Evolutionary conservation across 2,329 filamentous ascomycete species (phyloP).

Genomic region (Dryadomyces sulphureus): DNA sequence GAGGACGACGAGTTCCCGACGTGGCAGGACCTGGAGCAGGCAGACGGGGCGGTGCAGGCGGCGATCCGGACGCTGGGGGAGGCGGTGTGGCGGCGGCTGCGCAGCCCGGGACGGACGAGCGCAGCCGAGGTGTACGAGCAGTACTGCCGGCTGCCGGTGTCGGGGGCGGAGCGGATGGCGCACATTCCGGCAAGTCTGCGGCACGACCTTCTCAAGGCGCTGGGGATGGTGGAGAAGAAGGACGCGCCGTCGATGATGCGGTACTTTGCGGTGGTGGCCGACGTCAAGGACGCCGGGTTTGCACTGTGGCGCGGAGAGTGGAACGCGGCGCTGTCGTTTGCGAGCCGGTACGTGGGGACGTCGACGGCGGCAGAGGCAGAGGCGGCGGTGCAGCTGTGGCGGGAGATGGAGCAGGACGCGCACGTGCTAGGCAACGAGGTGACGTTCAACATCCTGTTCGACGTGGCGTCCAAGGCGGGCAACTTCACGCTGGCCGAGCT

Average conservation of each 20-base stretch:
- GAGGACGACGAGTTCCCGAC: conserved; percentile 33
- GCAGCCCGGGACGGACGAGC: conserved; percentile 24
- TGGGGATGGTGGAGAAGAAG: conserved; percentile 48
- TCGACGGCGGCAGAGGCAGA: conserved; percentile 46
- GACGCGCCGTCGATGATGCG: conserved; percentile 53
- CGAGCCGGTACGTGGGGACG: conserved; percentile 51
- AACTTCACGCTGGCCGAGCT: conserved; percentile 76
- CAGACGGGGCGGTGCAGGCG: conserved; percentile 20
- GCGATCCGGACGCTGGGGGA: conserved; percentile 23
- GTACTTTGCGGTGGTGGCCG: conserved; percentile 71
- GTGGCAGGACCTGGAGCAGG: conserved; percentile 22
- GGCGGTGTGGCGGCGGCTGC: conserved; percentile 26
- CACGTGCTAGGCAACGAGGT: conserved; percentile 52
- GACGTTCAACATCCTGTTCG: conserved; percentile 91
- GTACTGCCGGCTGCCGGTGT: conserved; percentile 32
- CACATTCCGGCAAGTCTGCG: conserved; percentile 36
- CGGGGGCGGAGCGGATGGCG: conserved; percentile 29
- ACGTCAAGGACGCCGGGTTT: conserved; percentile 63
- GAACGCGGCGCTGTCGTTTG: conserved; percentile 72
- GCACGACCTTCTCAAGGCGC: conserved; percentile 48
- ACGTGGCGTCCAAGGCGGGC: conserved; percentile 71
- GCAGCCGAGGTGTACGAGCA: conserved; percentile 30
- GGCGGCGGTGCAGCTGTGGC: conserved; percentile 65
- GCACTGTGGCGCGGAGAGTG: conserved; percentile 56
- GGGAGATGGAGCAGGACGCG: conserved; percentile 69